A percentile compares a stretch with the other conserved stretches of the same genome.
Conservation (phyloP, 306 rosid genomes). For the Pterocarpus santalinus region DNA sequence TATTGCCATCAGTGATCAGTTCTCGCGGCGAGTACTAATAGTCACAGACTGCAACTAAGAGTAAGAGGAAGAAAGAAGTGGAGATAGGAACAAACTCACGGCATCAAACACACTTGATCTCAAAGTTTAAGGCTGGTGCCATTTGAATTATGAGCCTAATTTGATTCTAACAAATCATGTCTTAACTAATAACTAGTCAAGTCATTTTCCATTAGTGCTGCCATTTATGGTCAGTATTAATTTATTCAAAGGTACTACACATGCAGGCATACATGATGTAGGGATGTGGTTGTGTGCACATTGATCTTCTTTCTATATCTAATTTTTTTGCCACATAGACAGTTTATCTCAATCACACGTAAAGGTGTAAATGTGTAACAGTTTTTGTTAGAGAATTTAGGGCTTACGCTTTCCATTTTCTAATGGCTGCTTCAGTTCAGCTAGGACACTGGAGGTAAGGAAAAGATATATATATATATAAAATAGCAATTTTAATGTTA, state of each 20-base stretch:
- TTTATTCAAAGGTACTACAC: slow-evolving; percentile 5
- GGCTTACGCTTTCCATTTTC: too few relatives aligned
- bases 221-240: neutral
- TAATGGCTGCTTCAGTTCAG: too few relatives aligned
- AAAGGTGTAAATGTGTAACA: too few relatives aligned
- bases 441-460: too few relatives aligned
- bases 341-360: too few relatives aligned
- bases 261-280: slow-evolving; percentile 25
- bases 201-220: slow-evolving; percentile 8
- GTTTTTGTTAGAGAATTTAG: too few relatives aligned
- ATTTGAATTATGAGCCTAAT: neutral
- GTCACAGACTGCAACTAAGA: slow-evolving; percentile 46
- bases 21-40: slow-evolving; percentile 48
- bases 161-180: neutral
- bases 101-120: slow-evolving; percentile 30
- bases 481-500: too few relatives aligned
- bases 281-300: neutral
- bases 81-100: slow-evolving; percentile 29
- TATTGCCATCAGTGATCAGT: slow-evolving; percentile 39
- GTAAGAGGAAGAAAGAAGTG: slow-evolving; percentile 8
- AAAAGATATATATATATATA: too few relatives aligned
- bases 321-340: too few relatives aligned
- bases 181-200: neutral
- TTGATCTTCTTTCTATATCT: neutral
- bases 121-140: neutral